A percentile compares a stretch with the other conserved stretches of the same genome.
These are phyloP conservation scores for Bisporella sp. DNA, from an alignment of 2,329 filamentous ascomycete species.

Conservation along the genomic window DNA sequence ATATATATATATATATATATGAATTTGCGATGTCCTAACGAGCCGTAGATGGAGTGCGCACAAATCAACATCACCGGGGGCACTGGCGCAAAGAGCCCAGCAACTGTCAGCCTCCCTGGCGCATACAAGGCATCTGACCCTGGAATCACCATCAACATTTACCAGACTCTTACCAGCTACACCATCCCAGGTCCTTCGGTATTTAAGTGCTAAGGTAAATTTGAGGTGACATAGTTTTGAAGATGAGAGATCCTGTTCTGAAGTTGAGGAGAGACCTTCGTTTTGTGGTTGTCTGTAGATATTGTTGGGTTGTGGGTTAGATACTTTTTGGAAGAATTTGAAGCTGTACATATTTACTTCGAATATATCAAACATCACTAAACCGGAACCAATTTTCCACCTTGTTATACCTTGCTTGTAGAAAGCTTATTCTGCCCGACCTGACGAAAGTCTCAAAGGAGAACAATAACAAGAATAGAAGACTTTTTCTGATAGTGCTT, in stretches of 20 bases:
- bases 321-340: no score
- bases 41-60: constrained; percentile 38
- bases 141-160: constrained; percentile 42
- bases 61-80: constrained; percentile 40
- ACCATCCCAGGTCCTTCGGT: constrained; percentile 34
- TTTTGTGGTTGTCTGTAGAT: no score
- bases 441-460: no score
- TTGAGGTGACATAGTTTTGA: background rate
- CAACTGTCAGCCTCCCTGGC: constrained; percentile 19
- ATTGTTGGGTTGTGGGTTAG: no score
- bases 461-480: no score
- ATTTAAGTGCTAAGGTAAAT: constrained; percentile 10
- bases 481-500: no score
- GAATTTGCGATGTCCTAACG: background rate
- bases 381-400: no score
- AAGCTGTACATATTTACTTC: no score
- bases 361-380: no score
- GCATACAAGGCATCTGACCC: constrained; percentile 31
- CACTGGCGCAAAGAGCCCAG: constrained; percentile 12
- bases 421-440: no score
- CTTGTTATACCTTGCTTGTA: no score
- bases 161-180: constrained; percentile 30
- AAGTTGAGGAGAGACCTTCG: no score
- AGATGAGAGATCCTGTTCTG: background rate
- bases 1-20: background rate